phyloP scores from a whole-genome alignment of 2,329 filamentous ascomycete genomes.

The Acrocalymma vagum region DNA sequence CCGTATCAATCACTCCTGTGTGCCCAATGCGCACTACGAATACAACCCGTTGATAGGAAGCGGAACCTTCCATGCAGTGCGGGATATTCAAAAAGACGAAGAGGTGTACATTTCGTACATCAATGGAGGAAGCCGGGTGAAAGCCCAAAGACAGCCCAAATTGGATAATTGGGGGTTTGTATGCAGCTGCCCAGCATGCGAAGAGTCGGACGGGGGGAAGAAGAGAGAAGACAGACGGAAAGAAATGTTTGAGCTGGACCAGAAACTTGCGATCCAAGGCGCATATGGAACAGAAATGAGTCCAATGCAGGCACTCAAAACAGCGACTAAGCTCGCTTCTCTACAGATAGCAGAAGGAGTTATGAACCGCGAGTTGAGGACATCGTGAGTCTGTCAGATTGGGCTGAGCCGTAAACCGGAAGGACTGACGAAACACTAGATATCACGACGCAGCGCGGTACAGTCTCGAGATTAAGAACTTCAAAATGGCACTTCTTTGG shows the following conservation, averaged over 20 bases:
- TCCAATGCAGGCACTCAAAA: conserved; percentile 9
- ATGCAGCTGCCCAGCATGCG: conserved; percentile 16
- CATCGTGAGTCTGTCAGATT: no score
- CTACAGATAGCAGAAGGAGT: conserved; percentile 13
- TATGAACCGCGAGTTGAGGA: conserved; percentile 10
- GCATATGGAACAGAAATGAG: conserved; percentile 10
- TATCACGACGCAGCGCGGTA: conserved; percentile 16
- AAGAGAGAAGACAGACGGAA: conserved; percentile 8
- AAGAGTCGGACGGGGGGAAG: conserved; percentile 5
- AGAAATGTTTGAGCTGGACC: conserved; percentile 12
- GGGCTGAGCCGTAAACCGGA: no score
- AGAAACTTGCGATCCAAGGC: conserved; percentile 12
- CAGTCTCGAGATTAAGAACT: conserved; percentile 6
- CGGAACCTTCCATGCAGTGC: conserved; percentile 35
- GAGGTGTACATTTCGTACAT: conserved; percentile 38
- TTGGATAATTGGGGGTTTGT: conserved; percentile 16
- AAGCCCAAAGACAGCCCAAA: conserved; percentile 5
- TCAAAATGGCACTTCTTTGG: conserved; percentile 14
- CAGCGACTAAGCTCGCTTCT: conserved; percentile 9
- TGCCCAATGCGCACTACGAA: conserved; percentile 32
- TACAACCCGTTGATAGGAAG: conserved; percentile 31
- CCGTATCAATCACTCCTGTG: conserved; percentile 41
- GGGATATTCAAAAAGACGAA: conserved; percentile 34
- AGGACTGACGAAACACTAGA: no score
- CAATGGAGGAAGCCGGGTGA: neutral